These are phyloP conservation scores for Hyphodiscus sp. DNA, from an alignment of 2,329 filamentous ascomycete species.

Conservation along the genomic window DNA sequence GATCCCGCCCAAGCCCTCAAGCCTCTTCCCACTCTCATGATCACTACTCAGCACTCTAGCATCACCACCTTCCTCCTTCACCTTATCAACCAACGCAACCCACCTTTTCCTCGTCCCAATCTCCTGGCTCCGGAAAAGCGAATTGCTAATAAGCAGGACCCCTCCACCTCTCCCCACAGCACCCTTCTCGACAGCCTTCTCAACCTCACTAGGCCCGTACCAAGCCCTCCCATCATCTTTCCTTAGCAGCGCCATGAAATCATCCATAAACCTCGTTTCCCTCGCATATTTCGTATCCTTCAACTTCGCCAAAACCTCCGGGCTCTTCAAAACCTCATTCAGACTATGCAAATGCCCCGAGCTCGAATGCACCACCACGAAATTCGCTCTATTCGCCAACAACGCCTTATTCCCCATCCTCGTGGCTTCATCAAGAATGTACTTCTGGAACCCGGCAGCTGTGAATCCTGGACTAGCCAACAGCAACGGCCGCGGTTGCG, in stretches of 20 bases:
- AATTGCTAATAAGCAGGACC: constrained; percentile 78
- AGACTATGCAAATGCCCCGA: constrained; percentile 83
- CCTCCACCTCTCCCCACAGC: constrained; percentile 84
- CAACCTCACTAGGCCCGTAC: constrained; percentile 80
- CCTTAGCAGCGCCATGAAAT: constrained; percentile 70
- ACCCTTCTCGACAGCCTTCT: constrained; percentile 75
- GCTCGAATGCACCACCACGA: constrained; percentile 72
- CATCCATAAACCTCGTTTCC: constrained; percentile 79
- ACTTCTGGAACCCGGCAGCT: constrained; percentile 72
- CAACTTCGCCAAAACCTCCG: constrained; percentile 69
- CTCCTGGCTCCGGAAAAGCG: constrained; percentile 77
- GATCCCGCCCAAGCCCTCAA: constrained; percentile 80
- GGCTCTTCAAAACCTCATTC: constrained; percentile 77
- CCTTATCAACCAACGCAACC: constrained; percentile 79
- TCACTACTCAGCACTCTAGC: constrained; percentile 85
- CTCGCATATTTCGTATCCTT: constrained; percentile 82
- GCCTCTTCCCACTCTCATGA: constrained; percentile 83
- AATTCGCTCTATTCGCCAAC: constrained; percentile 53
- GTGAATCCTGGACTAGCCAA: constrained; percentile 87
- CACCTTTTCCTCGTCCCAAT: constrained; percentile 71
- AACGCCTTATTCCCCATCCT: constrained; percentile 63
- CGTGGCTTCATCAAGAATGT: constrained; percentile 58
- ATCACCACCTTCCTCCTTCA: constrained; percentile 81
- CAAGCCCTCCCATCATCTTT: constrained; percentile 83
- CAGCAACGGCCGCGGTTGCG: constrained; percentile 63